A percentile compares a stretch with the other conserved stretches of the same genome.
These are phyloP conservation scores for Acacia crassicarpa DNA, from an alignment of 306 rosid species.

Conservation along the genomic window DNA sequence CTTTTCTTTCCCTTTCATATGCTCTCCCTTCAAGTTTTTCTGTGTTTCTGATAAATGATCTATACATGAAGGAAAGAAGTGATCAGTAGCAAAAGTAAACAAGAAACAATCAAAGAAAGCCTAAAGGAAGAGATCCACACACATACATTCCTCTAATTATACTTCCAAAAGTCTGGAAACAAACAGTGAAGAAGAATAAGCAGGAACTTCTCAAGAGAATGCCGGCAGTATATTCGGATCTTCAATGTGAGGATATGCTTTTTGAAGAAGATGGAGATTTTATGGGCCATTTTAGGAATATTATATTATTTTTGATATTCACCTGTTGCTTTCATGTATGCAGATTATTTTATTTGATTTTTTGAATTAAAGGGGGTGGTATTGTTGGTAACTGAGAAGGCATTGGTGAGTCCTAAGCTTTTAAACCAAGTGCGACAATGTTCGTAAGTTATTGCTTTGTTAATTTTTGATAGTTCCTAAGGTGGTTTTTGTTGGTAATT, in stretches of 20 bases:
- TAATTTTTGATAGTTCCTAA: not conserved
- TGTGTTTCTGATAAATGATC: conserved; percentile 4
- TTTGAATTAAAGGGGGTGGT: too few species aligned
- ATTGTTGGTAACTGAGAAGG: not conserved
- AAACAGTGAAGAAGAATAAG: not conserved
- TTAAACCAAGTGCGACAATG: not conserved
- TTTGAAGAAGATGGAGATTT: not conserved
- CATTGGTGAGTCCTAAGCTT: not conserved
- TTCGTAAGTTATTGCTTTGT: not conserved
- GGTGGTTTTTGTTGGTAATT: too few species aligned
- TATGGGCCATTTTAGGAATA: not conserved
- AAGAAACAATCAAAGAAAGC: not conserved
- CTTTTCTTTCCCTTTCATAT: not conserved
- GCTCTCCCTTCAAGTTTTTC: not conserved
- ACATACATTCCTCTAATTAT: not conserved
- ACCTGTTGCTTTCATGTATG: not conserved
- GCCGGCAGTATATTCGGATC: conserved; percentile 34
- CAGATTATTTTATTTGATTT: too few species aligned
- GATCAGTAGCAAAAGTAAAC: not conserved
- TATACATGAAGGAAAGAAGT: conserved; percentile 15
- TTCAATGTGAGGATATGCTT: not conserved
- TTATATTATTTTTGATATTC: conserved; percentile 3
- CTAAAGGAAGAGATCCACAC: too few species aligned
- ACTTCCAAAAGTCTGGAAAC: not conserved
- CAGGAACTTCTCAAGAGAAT: not conserved